These are phyloP conservation scores for Tylopilus vinaceipallidus DNA, from an alignment of 768 basidiomycete genomes.

Conservation along the genomic window DNA sequence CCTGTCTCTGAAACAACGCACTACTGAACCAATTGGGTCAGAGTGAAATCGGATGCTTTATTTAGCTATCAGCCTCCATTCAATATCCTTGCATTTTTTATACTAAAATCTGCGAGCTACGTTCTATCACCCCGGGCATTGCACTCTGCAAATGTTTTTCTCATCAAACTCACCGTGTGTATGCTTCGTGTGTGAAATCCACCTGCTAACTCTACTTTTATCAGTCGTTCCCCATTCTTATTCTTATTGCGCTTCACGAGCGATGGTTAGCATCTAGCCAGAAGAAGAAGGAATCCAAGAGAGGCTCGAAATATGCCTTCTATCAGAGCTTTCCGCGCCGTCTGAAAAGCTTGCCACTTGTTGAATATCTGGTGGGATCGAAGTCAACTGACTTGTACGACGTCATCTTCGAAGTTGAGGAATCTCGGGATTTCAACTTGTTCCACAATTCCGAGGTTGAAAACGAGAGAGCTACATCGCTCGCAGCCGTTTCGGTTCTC, in stretches of 20 bases:
- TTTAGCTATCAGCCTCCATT: conserved; percentile 93
- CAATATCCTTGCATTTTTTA: conserved; percentile 75
- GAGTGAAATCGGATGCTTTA: conserved; percentile 85
- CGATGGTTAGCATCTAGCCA: conserved; percentile 57
- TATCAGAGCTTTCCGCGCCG: conserved; percentile 67
- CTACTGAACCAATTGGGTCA: conserved; percentile 28
- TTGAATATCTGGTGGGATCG: conserved; percentile 77
- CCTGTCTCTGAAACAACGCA: background rate
- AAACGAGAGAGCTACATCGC: conserved; percentile 9
- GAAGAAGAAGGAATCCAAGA: conserved; percentile 49
- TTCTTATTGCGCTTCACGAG: conserved; percentile 79
- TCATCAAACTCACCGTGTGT: conserved; percentile 76
- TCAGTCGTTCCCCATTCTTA: conserved; percentile 73
- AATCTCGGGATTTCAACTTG: conserved; percentile 44
- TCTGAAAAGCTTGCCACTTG: conserved; percentile 69
- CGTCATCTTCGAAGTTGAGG: conserved; percentile 75
- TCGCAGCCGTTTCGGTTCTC: conserved; percentile 5
- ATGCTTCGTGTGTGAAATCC: background rate
- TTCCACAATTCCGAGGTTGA: conserved; percentile 54
- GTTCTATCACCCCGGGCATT: conserved; percentile 71
- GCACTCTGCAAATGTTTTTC: conserved; percentile 83
- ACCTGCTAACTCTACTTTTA: background rate
- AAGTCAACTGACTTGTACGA: conserved; percentile 66
- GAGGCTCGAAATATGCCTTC: conserved; percentile 50
- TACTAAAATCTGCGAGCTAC: conserved; percentile 79